Percentiles rank a stretch among this genome's conserved stretches.
Evolutionary conservation across 306 rosid genomes (phyloP).

Genomic region (Vachellia collinsii): DNA sequence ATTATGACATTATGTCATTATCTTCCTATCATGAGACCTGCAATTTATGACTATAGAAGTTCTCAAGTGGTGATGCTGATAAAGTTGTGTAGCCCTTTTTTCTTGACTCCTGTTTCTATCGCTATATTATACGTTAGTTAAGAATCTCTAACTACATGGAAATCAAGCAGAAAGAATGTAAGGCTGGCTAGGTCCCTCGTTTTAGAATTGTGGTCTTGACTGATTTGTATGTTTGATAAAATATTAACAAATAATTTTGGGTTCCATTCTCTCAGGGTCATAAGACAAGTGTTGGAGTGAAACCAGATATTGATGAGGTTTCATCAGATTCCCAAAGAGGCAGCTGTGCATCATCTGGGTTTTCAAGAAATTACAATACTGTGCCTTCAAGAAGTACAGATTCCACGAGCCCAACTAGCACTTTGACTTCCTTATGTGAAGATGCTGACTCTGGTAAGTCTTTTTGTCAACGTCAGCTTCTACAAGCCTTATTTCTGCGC

Average conservation of each 20-base stretch:
- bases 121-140: neutral
- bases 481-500: neutral
- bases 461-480: slow-evolving; percentile 6
- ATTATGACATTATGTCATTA: slow-evolving; percentile 27
- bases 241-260: slow-evolving; percentile 30
- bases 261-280: slow-evolving; percentile 57
- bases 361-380: slow-evolving; percentile 51
- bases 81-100: slow-evolving; percentile 10
- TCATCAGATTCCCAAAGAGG: slow-evolving; percentile 56
- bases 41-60: slow-evolving; percentile 16
- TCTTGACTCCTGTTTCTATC: neutral
- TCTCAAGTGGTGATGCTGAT: slow-evolving; percentile 14
- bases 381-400: slow-evolving; percentile 64
- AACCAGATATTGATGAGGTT: slow-evolving; percentile 48
- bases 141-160: neutral
- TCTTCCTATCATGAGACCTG: slow-evolving; percentile 15
- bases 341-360: slow-evolving; percentile 62
- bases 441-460: slow-evolving; percentile 83
- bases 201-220: slow-evolving; percentile 15
- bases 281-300: slow-evolving; percentile 66
- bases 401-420: slow-evolving; percentile 79
- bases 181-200: slow-evolving; percentile 17
- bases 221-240: slow-evolving; percentile 19
- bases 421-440: slow-evolving; percentile 72
- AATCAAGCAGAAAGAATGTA: slow-evolving; percentile 31